These are phyloP conservation scores for Cladosporium phlei DNA, from an alignment of 2,329 filamentous ascomycete species.

Conservation along the genomic window DNA sequence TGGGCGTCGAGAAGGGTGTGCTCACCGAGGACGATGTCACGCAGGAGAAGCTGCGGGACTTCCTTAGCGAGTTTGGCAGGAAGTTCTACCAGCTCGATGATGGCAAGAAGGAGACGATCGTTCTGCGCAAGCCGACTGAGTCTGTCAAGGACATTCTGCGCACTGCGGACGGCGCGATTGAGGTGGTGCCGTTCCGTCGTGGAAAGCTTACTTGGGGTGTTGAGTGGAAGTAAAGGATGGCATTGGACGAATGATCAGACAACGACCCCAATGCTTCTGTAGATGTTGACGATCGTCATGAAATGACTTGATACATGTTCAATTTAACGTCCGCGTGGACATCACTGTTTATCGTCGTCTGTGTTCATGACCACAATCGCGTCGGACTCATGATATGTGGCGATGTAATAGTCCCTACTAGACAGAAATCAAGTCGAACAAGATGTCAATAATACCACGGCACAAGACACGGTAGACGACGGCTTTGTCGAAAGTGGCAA, in stretches of 20 bases:
- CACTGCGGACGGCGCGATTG: conserved; percentile 48
- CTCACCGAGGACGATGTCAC: conserved; percentile 52
- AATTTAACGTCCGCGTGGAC: no score
- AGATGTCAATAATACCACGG: neutral
- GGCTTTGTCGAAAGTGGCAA: conserved; percentile 2
- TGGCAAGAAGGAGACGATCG: conserved; percentile 48
- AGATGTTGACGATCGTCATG: no score
- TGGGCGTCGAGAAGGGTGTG: conserved; percentile 53
- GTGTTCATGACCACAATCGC: no score
- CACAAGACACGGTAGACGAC: neutral
- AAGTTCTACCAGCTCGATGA: conserved; percentile 52
- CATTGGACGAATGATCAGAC: conserved; percentile 28
- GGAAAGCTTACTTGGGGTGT: conserved; percentile 58
- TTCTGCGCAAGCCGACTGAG: conserved; percentile 53
- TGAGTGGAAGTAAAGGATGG: conserved; percentile 44
- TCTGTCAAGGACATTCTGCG: conserved; percentile 50
- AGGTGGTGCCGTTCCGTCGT: conserved; percentile 62
- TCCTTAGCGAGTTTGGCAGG: conserved; percentile 54
- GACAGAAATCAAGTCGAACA: neutral
- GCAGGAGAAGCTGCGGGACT: conserved; percentile 51
- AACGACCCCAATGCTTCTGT: conserved; percentile 62
- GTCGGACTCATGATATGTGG: no score
- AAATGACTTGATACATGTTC: no score
- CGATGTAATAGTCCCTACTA: no score
- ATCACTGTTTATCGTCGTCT: no score